These are phyloP conservation scores for Pythium sp. DNA, from an alignment of 352 stramenopile genomes.

Conservation along the genomic window DNA sequence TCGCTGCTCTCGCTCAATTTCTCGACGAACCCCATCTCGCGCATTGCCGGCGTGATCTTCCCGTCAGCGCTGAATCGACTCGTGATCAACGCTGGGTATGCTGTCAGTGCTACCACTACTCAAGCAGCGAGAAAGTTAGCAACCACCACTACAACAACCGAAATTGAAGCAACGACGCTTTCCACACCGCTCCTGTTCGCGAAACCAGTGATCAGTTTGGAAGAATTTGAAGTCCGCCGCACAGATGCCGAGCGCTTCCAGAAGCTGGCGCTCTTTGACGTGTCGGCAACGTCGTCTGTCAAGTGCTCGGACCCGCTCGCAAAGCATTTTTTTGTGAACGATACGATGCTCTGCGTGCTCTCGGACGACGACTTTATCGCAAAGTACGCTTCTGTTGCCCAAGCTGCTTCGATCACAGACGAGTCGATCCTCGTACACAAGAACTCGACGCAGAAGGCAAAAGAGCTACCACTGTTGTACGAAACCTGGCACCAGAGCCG, in stretches of 20 bases:
- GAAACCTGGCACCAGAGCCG: slow-evolving; percentile 27
- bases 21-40: slow-evolving; percentile 32
- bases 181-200: slow-evolving; percentile 7
- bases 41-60: slow-evolving; percentile 34
- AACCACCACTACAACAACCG: not conserved
- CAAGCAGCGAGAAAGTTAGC: not conserved
- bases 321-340: slow-evolving; percentile 31
- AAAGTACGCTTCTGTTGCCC: slow-evolving; percentile 27
- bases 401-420: not conserved
- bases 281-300: slow-evolving; percentile 8
- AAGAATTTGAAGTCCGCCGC: slow-evolving; percentile 39
- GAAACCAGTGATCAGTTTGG: slow-evolving; percentile 6
- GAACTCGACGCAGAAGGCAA: not conserved
- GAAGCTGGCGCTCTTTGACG: slow-evolving; percentile 14
- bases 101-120: not conserved
- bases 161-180: not conserved
- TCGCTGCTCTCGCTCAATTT: slow-evolving; percentile 32
- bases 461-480: slow-evolving; percentile 15
- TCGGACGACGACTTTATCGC: slow-evolving; percentile 32
- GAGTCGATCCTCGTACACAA: not conserved
- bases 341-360: slow-evolving; percentile 44
- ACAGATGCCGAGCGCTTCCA: slow-evolving; percentile 31
- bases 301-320: slow-evolving; percentile 33
- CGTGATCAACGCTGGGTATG: slow-evolving; percentile 15
- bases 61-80: slow-evolving; percentile 25